Percentiles rank a stretch among this genome's conserved stretches.
These are phyloP conservation scores for Alternaria ethzedia DNA, from an alignment of 2,329 filamentous ascomycete genomes.

Conservation along the genomic window DNA sequence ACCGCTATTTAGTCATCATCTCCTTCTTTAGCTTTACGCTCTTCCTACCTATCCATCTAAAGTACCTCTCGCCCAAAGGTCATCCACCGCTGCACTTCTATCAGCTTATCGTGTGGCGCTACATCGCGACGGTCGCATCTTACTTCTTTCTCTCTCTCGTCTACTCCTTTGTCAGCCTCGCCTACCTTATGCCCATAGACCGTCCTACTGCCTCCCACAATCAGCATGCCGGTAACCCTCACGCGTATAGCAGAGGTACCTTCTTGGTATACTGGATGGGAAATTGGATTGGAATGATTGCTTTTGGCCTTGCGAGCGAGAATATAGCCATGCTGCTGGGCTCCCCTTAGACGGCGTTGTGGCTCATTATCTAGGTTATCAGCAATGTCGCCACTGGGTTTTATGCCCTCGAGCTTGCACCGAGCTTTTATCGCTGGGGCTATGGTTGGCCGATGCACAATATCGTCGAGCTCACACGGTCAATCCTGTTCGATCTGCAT, in stretches of 20 bases:
- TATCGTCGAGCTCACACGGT: constrained; percentile 65
- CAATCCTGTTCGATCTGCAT: constrained; percentile 66
- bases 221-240: constrained; percentile 54
- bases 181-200: constrained; percentile 67
- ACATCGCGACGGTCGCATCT: constrained; percentile 60
- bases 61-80: constrained; percentile 61
- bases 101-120: constrained; percentile 66
- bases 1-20: constrained; percentile 64
- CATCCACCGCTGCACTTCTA: constrained; percentile 64
- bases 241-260: constrained; percentile 62
- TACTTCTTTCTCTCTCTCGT: constrained; percentile 68
- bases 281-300: constrained; percentile 68
- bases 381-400: constrained; percentile 68
- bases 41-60: constrained; percentile 67
- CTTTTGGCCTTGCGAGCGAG: constrained; percentile 67
- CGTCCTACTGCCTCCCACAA: constrained; percentile 54
- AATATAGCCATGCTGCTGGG: constrained; percentile 69
- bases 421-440: constrained; percentile 66
- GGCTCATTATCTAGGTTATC: constrained; percentile 72
- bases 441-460: constrained; percentile 70
- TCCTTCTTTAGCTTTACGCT: constrained; percentile 71
- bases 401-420: constrained; percentile 63
- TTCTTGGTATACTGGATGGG: constrained; percentile 70
- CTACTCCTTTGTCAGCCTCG: constrained; percentile 67
- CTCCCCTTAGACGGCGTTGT: constrained; percentile 66